phyloP scores from a whole-genome alignment of 768 basidiomycete species.

The Amylocystis lapponica region DNA sequence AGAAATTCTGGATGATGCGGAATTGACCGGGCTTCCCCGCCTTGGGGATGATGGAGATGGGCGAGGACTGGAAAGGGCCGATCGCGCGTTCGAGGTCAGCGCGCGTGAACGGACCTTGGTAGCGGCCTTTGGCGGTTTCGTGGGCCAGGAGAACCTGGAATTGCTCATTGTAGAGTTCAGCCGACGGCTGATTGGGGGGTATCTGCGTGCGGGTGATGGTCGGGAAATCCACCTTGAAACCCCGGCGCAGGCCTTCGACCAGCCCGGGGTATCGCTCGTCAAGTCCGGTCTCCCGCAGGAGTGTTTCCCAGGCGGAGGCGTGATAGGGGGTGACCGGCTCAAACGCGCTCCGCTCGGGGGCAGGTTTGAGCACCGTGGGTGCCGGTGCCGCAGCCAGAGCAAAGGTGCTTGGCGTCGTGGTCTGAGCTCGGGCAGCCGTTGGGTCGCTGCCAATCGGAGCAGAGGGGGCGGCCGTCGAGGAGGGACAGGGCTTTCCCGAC shows the following conservation, averaged over 20 bases:
- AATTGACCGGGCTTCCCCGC: conserved; percentile 17
- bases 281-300: neutral
- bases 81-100: conserved; percentile 8
- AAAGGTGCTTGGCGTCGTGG: neutral
- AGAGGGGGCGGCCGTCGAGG: neutral
- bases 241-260: neutral
- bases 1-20: conserved; percentile 25
- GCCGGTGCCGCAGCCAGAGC: neutral
- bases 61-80: conserved; percentile 24
- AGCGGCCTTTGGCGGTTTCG: neutral
- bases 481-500: neutral
- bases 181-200: neutral
- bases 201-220: neutral
- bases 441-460: neutral
- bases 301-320: neutral
- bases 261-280: neutral
- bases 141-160: neutral
- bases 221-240: neutral
- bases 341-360: neutral
- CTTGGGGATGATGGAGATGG: conserved; percentile 24
- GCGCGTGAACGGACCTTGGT: conserved; percentile 6
- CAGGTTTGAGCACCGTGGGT: neutral
- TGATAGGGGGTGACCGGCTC: neutral
- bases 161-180: neutral
- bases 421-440: neutral